These are phyloP conservation scores for Chenopodium berlandieri DNA, from an alignment of 148 eudicot genomes.

Conservation along the genomic window DNA sequence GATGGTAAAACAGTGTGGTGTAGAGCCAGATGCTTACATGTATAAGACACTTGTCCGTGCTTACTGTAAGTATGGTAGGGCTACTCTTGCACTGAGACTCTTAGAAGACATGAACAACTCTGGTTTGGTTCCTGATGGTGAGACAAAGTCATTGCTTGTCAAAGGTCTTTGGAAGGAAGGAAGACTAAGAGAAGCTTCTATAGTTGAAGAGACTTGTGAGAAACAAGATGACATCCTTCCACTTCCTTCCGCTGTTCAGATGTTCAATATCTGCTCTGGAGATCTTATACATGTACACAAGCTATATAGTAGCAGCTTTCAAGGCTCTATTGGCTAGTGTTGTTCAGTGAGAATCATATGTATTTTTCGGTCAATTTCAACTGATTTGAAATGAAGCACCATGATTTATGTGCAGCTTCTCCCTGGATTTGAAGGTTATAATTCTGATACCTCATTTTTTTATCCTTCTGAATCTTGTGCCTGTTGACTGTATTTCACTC, in stretches of 20 bases:
- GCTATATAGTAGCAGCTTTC: slow-evolving; percentile 40
- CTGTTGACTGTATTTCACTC: neutral
- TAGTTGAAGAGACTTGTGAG: slow-evolving; percentile 63
- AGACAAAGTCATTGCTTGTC: slow-evolving; percentile 71
- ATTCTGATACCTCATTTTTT: neutral
- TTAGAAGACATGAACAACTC: slow-evolving; percentile 81
- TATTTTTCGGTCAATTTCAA: neutral
- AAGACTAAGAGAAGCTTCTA: slow-evolving; percentile 79
- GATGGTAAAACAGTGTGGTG: slow-evolving; percentile 59
- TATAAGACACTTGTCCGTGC: slow-evolving; percentile 65
- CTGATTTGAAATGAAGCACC: neutral
- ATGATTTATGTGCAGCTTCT: neutral
- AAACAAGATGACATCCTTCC: slow-evolving; percentile 41
- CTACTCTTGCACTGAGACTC: slow-evolving; percentile 74
- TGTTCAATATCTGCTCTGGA: slow-evolving; percentile 50
- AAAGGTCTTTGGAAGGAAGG: slow-evolving; percentile 91
- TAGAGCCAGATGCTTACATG: slow-evolving; percentile 74
- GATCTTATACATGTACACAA: slow-evolving; percentile 56
- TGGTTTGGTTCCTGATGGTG: slow-evolving; percentile 48
- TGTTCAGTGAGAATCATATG: neutral
- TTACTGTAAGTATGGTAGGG: slow-evolving; percentile 66
- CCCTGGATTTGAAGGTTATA: slow-evolving; percentile 15
- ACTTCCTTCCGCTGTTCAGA: slow-evolving; percentile 49
- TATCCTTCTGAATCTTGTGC: neutral
- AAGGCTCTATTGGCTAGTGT: slow-evolving; percentile 8